Evolutionary conservation across 1,284 basidiomycete species (phyloP).

Genomic region (Ceratobasidium sp.): DNA sequence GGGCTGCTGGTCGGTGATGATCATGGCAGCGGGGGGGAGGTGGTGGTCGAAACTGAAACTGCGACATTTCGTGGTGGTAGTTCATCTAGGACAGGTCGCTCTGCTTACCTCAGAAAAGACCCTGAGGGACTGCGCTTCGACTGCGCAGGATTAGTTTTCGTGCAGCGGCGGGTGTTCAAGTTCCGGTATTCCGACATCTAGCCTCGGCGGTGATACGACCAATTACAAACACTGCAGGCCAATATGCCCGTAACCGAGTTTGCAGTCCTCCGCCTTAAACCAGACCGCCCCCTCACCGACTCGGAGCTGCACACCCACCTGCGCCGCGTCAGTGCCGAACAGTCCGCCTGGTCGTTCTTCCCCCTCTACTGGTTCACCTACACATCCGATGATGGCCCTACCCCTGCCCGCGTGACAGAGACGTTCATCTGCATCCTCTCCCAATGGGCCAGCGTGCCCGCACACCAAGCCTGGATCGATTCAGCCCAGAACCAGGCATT

Average conservation of each 20-base stretch:
- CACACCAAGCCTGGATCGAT: slow-evolving; percentile 40
- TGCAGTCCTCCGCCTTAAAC: slow-evolving; percentile 19
- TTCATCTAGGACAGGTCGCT: neutral
- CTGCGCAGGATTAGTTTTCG: neutral
- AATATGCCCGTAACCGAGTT: slow-evolving; percentile 38
- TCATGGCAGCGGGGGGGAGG: slow-evolving; percentile 20
- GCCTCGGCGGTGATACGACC: slow-evolving; percentile 7
- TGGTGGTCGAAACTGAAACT: slow-evolving; percentile 22
- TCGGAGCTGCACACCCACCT: neutral
- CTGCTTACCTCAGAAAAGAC: neutral
- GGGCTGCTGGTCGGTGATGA: slow-evolving; percentile 40
- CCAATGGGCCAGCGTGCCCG: slow-evolving; percentile 29
- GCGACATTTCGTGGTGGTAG: neutral
- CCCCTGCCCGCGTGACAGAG: slow-evolving; percentile 7
- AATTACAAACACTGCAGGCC: neutral
- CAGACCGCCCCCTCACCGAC: neutral
- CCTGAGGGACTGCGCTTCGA: slow-evolving; percentile 7
- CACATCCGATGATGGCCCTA: neutral
- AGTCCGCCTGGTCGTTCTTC: slow-evolving; percentile 33
- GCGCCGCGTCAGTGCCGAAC: slow-evolving; percentile 28
- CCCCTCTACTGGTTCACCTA: slow-evolving; percentile 41
- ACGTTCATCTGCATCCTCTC: slow-evolving; percentile 36
- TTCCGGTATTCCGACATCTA: too few relatives aligned
- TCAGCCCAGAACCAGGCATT: slow-evolving; percentile 33
- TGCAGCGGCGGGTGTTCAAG: neutral